Evolutionary conservation across 192 early-diverging fungal species (phyloP), one percentile per base, ranked within the genome.

Genomic region (Gigaspora rosea): DNA sequence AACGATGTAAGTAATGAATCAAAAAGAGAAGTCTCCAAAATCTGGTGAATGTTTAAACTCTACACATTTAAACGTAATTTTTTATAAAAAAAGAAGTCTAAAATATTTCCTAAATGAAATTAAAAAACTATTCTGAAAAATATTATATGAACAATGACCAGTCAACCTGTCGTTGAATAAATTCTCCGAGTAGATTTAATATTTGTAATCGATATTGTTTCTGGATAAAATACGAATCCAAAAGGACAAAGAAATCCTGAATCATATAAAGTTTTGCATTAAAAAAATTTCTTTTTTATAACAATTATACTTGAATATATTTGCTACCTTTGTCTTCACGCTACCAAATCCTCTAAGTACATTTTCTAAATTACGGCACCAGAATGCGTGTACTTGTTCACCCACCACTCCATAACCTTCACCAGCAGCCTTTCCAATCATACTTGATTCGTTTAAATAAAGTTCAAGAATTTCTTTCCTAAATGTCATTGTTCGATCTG

Each of bases 181-280:
- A 73, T 73, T 61, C 58, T 0, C 56, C 33, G 16, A 73, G 36
- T 48, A 73, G 27, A 20, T 54, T 61, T 61, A 73, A 73, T 8
- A 73, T 18, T 61, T 73, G 72, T 8, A 73, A 7, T 6, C 72
- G 54, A 73, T 57, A 61, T 33, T 41, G 22, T 32, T 46, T 47
- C 46, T 73, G 56, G n/a, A 61, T 2, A 73, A 73, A 73, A 47
- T 73, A 73, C 35, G 54, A 51, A 61, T 73, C 59, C 35, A 73
- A 73, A 8, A 73, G 41, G 22, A 41, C 46, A 47, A 73, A 73
- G 50, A 73, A 73, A 47, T 61, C 54, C 72, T 73, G 41, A 41
- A 41, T 41, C 41, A 41, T 41, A 41, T 27, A 41, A 41, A 41
- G 41, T 41, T 41, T 41, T 41, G 7, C 7, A 41, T 20, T 46